Conservation (phyloP, 2,329 filamentous ascomycete species). For the Microdochium nivale region DNA sequence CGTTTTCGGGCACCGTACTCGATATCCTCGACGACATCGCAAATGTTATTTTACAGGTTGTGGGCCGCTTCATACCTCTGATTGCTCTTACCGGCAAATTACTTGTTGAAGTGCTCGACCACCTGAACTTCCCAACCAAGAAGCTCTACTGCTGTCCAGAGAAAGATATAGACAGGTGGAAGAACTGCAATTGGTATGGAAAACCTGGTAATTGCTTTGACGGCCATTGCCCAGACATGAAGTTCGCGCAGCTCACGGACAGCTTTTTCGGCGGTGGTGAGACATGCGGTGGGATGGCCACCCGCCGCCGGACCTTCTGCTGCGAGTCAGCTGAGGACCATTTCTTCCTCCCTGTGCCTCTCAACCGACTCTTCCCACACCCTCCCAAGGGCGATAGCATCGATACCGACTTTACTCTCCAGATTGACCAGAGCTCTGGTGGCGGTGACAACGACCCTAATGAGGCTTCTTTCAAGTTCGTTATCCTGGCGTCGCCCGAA, state of each 20-base stretch:
- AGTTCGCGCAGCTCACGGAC: constrained; percentile 17
- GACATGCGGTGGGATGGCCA: constrained; percentile 8
- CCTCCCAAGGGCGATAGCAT: constrained; percentile 19
- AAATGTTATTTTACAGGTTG: constrained; percentile 5
- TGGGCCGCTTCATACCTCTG: constrained; percentile 2
- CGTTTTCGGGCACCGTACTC: constrained; percentile 14
- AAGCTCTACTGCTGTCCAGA: constrained; percentile 19
- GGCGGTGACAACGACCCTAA: constrained; percentile 14
- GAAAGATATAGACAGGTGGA: constrained; percentile 15
- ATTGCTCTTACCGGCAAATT: constrained; percentile 4
- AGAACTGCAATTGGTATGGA: constrained; percentile 25
- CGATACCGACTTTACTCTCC: constrained; percentile 19
- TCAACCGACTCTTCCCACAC: constrained; percentile 23
- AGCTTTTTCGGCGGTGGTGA: constrained; percentile 16
- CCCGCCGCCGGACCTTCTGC: constrained; percentile 21
- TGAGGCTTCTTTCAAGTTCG: constrained; percentile 21
- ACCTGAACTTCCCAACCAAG: constrained; percentile 6
- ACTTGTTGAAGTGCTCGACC: constrained; percentile 6
- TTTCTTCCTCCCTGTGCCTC: constrained; percentile 25
- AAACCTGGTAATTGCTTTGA: constrained; percentile 23
- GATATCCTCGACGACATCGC: constrained; percentile 8
- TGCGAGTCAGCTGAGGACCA: constrained; percentile 18
- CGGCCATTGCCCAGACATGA: constrained; percentile 17
- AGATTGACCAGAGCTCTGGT: constrained; percentile 18
- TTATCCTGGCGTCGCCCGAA: constrained; percentile 21